Evolutionary conservation across 2,329 filamentous ascomycete species (phyloP), one percentile per base, ranked within the genome.

Genomic region (Fusarium nisikadoi): DNA sequence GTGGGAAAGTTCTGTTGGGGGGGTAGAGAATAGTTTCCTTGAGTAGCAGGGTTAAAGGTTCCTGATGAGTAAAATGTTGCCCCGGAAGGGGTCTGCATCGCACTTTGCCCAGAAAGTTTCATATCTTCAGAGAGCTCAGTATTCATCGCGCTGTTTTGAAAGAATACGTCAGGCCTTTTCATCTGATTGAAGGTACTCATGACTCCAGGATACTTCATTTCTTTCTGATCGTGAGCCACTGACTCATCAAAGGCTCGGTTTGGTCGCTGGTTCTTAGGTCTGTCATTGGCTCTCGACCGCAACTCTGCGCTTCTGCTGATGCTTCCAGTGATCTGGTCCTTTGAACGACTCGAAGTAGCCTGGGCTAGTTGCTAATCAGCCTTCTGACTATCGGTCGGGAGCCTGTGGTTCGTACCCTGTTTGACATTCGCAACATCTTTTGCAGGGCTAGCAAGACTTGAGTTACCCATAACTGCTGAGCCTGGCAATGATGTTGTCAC

Each of bases 301-400:
- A 52, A 42, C 42, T 68, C 57, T 53, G 41, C 14, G 10, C 47
- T 42, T 45, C 64, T 60, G 45, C n/a, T 35, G 42, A 66, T 73
- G 19, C 47, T 27, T 42, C 35, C 47, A 36, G 43, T 16, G 41
- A 13, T n/a, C 12, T 52, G 59, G 27, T 55, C 39, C 27, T 68
- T 68, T 49, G 33, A 31, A 35, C 38, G 54, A 33, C 52, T 62
- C 56, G 42, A 59, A 42, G 36, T 67, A 59, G 56, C 63, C 58
- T 67, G 60, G 47, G 57, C 73, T 71, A 72, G 29, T 69, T 76
- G 53, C 73, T 77, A 77, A 65, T 45, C 74, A 76, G 74, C 61
- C 52, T 49, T 49, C n/a, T 46, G 58, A 47, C 49, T 61, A 70
- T 47, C 63, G 38, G 66, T 65, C 23, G 61, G 65, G 17, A 56